phyloP scores from a whole-genome alignment of 2,329 filamentous ascomycete species.

The Lachnellula subtilissima region DNA sequence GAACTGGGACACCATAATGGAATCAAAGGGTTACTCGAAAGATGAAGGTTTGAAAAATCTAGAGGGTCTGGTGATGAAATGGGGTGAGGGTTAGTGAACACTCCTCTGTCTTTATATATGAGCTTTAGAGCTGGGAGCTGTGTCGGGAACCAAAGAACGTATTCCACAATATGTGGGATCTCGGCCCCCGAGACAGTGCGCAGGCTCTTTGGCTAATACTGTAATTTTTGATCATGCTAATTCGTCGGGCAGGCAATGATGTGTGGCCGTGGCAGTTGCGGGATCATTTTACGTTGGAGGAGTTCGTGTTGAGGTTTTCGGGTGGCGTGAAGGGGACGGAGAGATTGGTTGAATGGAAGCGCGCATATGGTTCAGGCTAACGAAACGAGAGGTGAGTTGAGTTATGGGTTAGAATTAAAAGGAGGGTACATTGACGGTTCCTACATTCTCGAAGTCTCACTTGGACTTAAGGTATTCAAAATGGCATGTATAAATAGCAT shows the following conservation, averaged over 20 bases:
- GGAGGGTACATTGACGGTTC: no score
- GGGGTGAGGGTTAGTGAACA: not conserved
- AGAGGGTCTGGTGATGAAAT: not conserved
- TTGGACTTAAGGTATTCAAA: not conserved
- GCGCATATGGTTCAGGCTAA: not conserved
- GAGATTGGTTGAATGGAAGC: not conserved
- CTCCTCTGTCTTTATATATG: no score
- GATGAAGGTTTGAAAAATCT: not conserved
- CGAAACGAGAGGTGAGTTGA: no score
- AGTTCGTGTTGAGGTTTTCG: not conserved
- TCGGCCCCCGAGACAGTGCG: not conserved
- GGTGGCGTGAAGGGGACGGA: not conserved
- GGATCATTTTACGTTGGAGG: not conserved
- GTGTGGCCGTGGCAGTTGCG: not conserved
- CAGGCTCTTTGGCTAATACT: not conserved
- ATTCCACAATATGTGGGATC: not conserved
- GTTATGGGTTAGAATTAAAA: no score
- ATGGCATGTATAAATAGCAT: not conserved
- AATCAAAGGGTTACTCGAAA: not conserved
- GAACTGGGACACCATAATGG: not conserved
- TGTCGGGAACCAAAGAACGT: no score
- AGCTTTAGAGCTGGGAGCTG: no score
- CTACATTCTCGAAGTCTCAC: not conserved
- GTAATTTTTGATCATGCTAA: no score
- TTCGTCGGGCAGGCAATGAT: not conserved